A percentile compares a stretch with the other conserved stretches of the same genome.
Conservation (phyloP, 805 yeast species). For the Ogataea philodendri region DNA sequence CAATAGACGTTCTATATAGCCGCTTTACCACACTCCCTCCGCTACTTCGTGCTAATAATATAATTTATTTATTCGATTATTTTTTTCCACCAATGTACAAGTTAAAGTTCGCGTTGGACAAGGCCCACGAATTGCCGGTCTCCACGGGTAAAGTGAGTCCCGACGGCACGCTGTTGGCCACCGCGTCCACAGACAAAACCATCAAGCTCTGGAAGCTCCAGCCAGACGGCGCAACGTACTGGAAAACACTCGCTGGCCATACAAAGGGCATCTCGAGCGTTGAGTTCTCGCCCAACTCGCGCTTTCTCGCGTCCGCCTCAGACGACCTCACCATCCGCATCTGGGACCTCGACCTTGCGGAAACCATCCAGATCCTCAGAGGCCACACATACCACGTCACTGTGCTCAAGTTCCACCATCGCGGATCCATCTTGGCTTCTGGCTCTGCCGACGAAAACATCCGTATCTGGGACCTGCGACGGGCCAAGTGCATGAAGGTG, state of each 20-base stretch:
- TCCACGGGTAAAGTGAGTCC: slow-evolving; percentile 62
- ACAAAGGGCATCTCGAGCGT: slow-evolving; percentile 69
- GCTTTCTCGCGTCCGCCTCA: slow-evolving; percentile 75
- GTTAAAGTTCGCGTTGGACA: slow-evolving; percentile 4
- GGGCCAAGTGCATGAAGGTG: slow-evolving; percentile 70
- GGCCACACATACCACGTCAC: slow-evolving; percentile 89
- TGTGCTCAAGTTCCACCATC: slow-evolving; percentile 61
- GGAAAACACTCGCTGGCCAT: slow-evolving; percentile 53
- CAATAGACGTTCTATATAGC: slow-evolving; percentile 3
- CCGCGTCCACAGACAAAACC: slow-evolving; percentile 55
- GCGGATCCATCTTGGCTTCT: slow-evolving; percentile 75
- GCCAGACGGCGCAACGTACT: slow-evolving; percentile 31
- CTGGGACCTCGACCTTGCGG: slow-evolving; percentile 58
- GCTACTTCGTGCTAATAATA: too few relatives aligned
- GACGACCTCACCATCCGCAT: slow-evolving; percentile 81
- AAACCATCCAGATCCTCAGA: slow-evolving; percentile 48
- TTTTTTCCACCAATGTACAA: slow-evolving; percentile 11
- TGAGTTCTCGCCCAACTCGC: slow-evolving; percentile 73
- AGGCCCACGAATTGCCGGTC: slow-evolving; percentile 19
- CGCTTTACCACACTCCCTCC: too few relatives aligned
- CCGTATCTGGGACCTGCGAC: slow-evolving; percentile 79
- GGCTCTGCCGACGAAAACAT: slow-evolving; percentile 92
- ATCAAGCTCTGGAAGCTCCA: slow-evolving; percentile 55
- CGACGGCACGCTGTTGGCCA: slow-evolving; percentile 55
- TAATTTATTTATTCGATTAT: background rate